Base-by-base conservation (phyloP, 2,329 filamentous ascomycete genomes). In the Chrysoporthe austroafricana region DNA sequence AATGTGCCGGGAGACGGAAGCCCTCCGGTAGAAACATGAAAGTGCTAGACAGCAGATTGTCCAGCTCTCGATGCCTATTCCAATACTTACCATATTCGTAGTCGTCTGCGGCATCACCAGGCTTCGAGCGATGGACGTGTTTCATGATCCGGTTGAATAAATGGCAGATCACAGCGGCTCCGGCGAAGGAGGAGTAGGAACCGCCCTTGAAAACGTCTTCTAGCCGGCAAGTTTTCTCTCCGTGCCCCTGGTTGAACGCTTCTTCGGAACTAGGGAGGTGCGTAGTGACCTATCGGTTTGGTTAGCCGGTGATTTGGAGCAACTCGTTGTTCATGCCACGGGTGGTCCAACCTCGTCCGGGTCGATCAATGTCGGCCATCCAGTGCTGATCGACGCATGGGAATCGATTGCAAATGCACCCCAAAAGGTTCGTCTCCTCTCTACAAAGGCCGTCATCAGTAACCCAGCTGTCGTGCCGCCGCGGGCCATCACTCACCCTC, bases 401-500 rank as follows among this genome's bases (percentile, higher is more conserved):
- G 92, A 87, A 76, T 97, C 94, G 54, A 92, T 85, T 72, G 90
- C 91, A 74, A 95, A 97, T 0, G 89, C 86, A 71, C 90, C 87
- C 95, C 95, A 97, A 73, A 97, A 97, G 0, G 91, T 90, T 71
- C 95, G 85, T 67, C 95, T 86, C 63, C 94, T 85, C 77, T 98
- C 94, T 66, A 34, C 26, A 34, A 39, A 13, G 16, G n/a, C 13
- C 14, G 6, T 6, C 18, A 34, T 39, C 34, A 58, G 56, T 34
- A 21, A 21, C 8, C 32, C 7, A 42, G 34, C 34, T 39, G 34
- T 42, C n/a, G 6, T 58, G 56, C 26, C 13, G 3, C 21, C 50
- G 21, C 9, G 77, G 93, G 91, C 44, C 85, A 42, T 7, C 16
- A 58, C 46, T n/a, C 50, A 66, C 64, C 64, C 68, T 86, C 84